Conservation (phyloP, 345 rosid species). For the Boechera retrofracta region DNA sequence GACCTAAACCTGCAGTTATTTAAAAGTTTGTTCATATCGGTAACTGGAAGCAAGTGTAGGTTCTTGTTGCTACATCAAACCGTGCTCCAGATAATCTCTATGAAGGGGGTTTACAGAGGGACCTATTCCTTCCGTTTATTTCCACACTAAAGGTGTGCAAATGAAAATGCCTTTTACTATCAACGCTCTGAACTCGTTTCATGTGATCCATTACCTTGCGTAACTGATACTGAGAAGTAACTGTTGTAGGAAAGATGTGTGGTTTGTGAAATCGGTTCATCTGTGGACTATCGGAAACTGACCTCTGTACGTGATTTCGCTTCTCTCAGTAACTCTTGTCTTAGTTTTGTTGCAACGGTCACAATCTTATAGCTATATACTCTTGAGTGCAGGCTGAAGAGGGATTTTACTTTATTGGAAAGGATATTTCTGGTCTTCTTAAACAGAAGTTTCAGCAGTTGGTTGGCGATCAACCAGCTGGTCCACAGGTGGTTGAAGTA, state of each 20-base stretch:
- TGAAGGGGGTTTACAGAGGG: conserved; percentile 94
- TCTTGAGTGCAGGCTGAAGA: conserved; percentile 68
- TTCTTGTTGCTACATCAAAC: conserved; percentile 92
- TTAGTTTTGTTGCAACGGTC: neutral
- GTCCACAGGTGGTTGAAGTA: conserved; percentile 80
- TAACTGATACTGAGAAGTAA: conserved; percentile 25
- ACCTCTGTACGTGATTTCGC: conserved; percentile 62
- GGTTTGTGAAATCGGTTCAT: conserved; percentile 88
- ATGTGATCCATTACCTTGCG: conserved; percentile 2
- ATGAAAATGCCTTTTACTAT: conserved; percentile 11
- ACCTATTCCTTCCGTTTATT: conserved; percentile 92
- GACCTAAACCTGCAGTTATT: conserved; percentile 18
- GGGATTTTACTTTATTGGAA: conserved; percentile 91
- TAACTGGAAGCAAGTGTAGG: conserved; percentile 57
- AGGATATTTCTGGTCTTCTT: conserved; percentile 60
- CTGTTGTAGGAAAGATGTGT: conserved; percentile 85
- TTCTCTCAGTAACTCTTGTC: conserved; percentile 7
- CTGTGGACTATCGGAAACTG: conserved; percentile 82
- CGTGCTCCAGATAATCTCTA: conserved; percentile 97
- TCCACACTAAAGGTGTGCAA: conserved; percentile 69
- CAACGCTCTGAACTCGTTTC: neutral
- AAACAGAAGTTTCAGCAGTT: conserved; percentile 70
- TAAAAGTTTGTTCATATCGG: conserved; percentile 30
- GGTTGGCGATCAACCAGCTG: conserved; percentile 58
- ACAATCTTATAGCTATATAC: conserved; percentile 31